Conservation (phyloP, 202 grass and related monocot species). For the Digitaria exilis region DNA sequence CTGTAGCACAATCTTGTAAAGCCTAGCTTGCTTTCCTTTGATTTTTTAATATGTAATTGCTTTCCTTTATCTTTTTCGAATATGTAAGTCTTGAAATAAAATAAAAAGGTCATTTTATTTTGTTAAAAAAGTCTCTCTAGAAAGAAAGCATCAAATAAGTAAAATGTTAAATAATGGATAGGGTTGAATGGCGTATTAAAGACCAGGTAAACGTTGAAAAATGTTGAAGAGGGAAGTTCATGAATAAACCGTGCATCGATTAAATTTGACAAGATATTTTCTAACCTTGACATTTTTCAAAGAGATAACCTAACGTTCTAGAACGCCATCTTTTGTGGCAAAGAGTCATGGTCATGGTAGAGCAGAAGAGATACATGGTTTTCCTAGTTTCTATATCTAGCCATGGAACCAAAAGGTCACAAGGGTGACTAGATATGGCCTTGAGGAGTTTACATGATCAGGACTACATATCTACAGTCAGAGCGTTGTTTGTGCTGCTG, state of each 20-base stretch:
- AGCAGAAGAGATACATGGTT: not conserved
- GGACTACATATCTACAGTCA: not conserved
- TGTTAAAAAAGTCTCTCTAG: too few relatives aligned
- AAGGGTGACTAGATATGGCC: not conserved
- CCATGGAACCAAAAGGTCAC: not conserved
- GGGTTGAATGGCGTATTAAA: not conserved
- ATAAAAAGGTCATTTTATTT: too few relatives aligned
- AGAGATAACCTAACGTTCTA: not conserved
- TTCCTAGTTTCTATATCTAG: not conserved
- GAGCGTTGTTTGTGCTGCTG: not conserved
- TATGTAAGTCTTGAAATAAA: not conserved
- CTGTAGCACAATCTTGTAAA: too few relatives aligned
- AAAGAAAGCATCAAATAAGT: not conserved
- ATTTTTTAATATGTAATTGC: too few relatives aligned
- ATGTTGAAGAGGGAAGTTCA: not conserved
- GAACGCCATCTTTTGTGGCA: conserved; percentile 16
- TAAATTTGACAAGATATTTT: not conserved
- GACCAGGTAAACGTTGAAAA: not conserved
- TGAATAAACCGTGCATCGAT: not conserved
- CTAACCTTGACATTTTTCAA: too few relatives aligned
- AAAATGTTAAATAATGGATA: not conserved
- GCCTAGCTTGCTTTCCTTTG: too few relatives aligned
- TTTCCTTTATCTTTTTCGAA: too few relatives aligned
- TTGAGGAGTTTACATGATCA: not conserved
- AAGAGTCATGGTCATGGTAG: conserved; percentile 25